Percentiles rank a stretch among this genome's conserved stretches.
Conservation (phyloP, 2,329 filamentous ascomycete species). For the Chaetoscypha palmicola region DNA sequence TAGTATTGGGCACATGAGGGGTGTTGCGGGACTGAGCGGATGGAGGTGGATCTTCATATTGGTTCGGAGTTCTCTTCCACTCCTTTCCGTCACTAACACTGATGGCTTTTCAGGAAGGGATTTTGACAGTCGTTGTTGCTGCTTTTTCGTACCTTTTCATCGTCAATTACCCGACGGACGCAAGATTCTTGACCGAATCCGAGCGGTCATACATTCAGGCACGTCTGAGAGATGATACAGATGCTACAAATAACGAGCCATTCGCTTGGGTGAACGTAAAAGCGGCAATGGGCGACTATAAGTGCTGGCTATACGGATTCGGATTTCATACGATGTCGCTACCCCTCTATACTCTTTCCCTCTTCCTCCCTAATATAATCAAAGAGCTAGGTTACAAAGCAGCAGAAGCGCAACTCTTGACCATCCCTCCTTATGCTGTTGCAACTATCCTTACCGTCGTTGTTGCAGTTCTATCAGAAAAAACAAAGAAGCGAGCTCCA, state of each 20-base stretch:
- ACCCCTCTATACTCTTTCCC: conserved; percentile 48
- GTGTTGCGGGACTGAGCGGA: conserved; percentile 44
- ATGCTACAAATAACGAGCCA: conserved; percentile 59
- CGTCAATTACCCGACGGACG: conserved; percentile 56
- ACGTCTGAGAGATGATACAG: conserved; percentile 60
- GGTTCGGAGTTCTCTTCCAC: conserved; percentile 33
- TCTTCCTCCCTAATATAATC: conserved; percentile 52
- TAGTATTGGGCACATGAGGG: conserved; percentile 48
- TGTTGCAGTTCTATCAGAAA: conserved; percentile 55
- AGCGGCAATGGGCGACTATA: conserved; percentile 58
- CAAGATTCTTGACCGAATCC: conserved; percentile 47
- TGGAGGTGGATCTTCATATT: conserved; percentile 57
- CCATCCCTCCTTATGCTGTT: conserved; percentile 57
- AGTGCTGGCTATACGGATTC: conserved; percentile 66
- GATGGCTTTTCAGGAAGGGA: conserved; percentile 41
- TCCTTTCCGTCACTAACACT: background rate
- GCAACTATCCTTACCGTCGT: conserved; percentile 52
- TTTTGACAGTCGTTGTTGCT: conserved; percentile 46
- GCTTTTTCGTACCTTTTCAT: conserved; percentile 51
- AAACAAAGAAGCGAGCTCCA: conserved; percentile 47
- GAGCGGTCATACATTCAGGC: conserved; percentile 38
- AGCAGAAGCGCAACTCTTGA: conserved; percentile 49
- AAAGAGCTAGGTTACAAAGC: conserved; percentile 46
- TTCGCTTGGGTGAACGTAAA: conserved; percentile 63
- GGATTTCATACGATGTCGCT: conserved; percentile 68